A percentile compares a stretch with the other conserved stretches of the same genome.
phyloP scores from a whole-genome alignment of 352 stramenopile species.

The Phytopythium boreale region DNA sequence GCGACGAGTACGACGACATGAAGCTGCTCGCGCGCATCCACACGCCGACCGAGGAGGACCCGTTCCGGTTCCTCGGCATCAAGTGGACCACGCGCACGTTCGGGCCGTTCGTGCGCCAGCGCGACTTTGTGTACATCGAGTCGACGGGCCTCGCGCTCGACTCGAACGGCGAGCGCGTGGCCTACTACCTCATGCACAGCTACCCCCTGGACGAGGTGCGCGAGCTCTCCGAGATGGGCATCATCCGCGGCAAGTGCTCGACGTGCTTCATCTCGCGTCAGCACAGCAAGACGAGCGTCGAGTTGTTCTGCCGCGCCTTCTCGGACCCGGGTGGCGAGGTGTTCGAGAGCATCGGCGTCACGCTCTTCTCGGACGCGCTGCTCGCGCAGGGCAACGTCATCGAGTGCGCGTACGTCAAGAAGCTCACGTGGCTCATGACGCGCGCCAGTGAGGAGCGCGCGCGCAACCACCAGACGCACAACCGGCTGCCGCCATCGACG shows the following conservation, averaged over 20 bases:
- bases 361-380: slow-evolving; percentile 34
- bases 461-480: slow-evolving; percentile 18
- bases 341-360: slow-evolving; percentile 26
- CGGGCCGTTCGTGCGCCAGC: slow-evolving; percentile 24
- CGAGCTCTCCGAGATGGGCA: slow-evolving; percentile 24
- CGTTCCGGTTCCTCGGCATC: slow-evolving; percentile 40
- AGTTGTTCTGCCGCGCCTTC: slow-evolving; percentile 51
- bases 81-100: slow-evolving; percentile 33
- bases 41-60: slow-evolving; percentile 21
- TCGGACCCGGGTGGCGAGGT: slow-evolving; percentile 38
- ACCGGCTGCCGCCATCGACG: slow-evolving; percentile 5
- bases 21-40: slow-evolving; percentile 36
- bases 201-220: slow-evolving; percentile 32
- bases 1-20: slow-evolving; percentile 28
- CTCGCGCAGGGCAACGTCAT: slow-evolving; percentile 36
- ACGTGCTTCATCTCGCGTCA: slow-evolving; percentile 41
- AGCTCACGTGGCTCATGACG: slow-evolving; percentile 56
- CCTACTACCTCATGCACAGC: slow-evolving; percentile 32
- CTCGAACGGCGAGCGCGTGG: slow-evolving; percentile 25
- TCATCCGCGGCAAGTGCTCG: slow-evolving; percentile 34
- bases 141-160: slow-evolving; percentile 23
- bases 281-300: slow-evolving; percentile 22
- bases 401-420: slow-evolving; percentile 62
- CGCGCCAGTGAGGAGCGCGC: slow-evolving; percentile 8
- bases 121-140: slow-evolving; percentile 38